phyloP scores from a whole-genome alignment of 495 filamentous ascomycete genomes.

The Mycothermus thermophilus region DNA sequence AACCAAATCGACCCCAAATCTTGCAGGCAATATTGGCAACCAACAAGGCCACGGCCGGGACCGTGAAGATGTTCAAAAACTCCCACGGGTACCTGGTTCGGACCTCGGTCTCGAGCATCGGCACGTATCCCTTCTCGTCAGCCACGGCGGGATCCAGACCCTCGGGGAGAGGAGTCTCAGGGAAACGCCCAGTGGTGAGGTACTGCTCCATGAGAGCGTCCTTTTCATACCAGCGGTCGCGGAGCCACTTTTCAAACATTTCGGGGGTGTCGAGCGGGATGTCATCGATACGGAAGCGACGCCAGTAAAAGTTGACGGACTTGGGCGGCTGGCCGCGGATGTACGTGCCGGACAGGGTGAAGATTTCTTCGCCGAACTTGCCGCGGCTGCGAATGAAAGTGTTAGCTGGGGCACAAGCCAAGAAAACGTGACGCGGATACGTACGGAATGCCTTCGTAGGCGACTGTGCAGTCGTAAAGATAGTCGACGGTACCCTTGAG shows the following conservation, averaged over 20 bases:
- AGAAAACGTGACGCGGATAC: constrained; percentile 13
- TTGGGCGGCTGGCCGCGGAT: constrained; percentile 66
- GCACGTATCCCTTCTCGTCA: constrained; percentile 25
- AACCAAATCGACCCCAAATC: too few relatives aligned
- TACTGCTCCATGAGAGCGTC: constrained; percentile 63
- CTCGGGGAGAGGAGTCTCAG: constrained; percentile 19
- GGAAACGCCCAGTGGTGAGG: constrained; percentile 54
- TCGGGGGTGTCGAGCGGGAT: constrained; percentile 53
- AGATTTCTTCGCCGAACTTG: constrained; percentile 61
- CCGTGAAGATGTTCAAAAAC: constrained; percentile 36
- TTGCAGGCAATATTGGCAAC: too few relatives aligned
- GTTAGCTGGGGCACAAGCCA: not conserved
- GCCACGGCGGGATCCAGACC: constrained; percentile 8
- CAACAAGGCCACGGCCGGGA: too few relatives aligned
- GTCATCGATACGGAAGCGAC: constrained; percentile 48
- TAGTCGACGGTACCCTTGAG: constrained; percentile 58
- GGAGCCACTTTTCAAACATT: constrained; percentile 59
- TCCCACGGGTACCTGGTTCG: constrained; percentile 33
- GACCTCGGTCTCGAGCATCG: constrained; percentile 39
- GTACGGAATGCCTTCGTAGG: constrained; percentile 69
- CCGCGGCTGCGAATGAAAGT: constrained; percentile 37
- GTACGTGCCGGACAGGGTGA: constrained; percentile 58
- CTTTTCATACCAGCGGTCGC: constrained; percentile 66
- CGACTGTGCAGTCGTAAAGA: constrained; percentile 75
- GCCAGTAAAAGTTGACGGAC: constrained; percentile 77